Percentiles rank a stretch among this genome's conserved stretches.
Evolutionary conservation across 805 yeast genomes (phyloP).

Genomic region (Starmerella bombicola): DNA sequence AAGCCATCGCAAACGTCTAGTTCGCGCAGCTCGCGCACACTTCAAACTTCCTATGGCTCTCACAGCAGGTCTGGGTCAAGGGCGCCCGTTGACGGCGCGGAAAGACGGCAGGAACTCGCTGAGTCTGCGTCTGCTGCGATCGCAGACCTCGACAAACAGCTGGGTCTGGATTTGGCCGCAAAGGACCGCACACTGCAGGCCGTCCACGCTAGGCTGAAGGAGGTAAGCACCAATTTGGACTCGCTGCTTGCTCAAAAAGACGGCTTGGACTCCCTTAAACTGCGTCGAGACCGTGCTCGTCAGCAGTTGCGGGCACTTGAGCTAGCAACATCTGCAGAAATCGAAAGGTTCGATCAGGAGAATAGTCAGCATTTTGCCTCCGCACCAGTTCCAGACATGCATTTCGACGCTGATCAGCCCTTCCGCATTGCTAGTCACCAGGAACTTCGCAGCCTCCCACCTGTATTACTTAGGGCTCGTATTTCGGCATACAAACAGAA

Average conservation of each 20-base stretch:
- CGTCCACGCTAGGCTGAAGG: constrained; percentile 45
- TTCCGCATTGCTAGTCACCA: constrained; percentile 39
- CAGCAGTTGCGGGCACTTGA: constrained; percentile 36
- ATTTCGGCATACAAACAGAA: constrained; percentile 68
- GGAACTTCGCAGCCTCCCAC: constrained; percentile 17
- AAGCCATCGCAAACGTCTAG: neutral
- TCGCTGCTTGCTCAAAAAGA: constrained; percentile 33
- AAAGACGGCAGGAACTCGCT: constrained; percentile 35
- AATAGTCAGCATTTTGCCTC: constrained; percentile 27
- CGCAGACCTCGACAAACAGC: constrained; percentile 42
- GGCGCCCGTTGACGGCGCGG: constrained; percentile 15
- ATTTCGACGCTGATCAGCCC: constrained; percentile 64
- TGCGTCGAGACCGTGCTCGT: constrained; percentile 20
- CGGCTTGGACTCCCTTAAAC: constrained; percentile 41
- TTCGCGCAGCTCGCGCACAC: neutral
- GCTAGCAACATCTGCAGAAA: constrained; percentile 53
- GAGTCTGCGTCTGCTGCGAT: constrained; percentile 43
- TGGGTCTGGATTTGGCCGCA: constrained; percentile 42
- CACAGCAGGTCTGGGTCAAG: constrained; percentile 13
- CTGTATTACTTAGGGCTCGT: constrained; percentile 44
- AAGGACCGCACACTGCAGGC: constrained; percentile 43
- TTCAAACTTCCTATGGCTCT: too few relatives aligned
- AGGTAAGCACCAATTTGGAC: constrained; percentile 42
- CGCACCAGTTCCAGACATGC: constrained; percentile 20
- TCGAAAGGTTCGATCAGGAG: constrained; percentile 37